phyloP scores from a whole-genome alignment of 371 early-diverging fungal species.

The Coemansia sp. region DNA sequence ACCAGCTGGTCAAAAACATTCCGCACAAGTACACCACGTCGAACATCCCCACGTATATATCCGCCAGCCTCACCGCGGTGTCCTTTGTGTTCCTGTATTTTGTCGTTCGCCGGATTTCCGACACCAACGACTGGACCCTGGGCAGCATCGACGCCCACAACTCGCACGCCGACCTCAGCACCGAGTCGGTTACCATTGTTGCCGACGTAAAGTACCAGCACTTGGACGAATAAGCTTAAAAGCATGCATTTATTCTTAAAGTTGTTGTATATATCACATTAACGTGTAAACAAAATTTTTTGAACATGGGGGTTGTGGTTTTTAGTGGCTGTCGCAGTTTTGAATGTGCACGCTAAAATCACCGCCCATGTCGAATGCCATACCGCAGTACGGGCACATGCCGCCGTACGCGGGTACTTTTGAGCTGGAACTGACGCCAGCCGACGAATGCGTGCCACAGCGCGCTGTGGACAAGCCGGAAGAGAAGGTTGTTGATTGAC shows the following conservation, averaged over 20 bases:
- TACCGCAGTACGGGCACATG: conserved; percentile 20
- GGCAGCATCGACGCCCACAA: conserved; percentile 10
- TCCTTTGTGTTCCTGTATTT: conserved; percentile 25
- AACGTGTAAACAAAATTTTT: not conserved
- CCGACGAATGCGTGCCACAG: too few relatives aligned
- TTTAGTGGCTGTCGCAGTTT: not conserved
- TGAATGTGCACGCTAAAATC: conserved; percentile 9
- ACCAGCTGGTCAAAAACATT: conserved; percentile 13
- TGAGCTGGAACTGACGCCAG: too few relatives aligned
- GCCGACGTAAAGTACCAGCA: conserved; percentile 39
- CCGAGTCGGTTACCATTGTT: conserved; percentile 15
- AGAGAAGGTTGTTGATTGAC: too few relatives aligned
- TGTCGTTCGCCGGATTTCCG: conserved; percentile 34
- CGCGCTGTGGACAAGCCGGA: too few relatives aligned
- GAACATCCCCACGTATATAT: conserved; percentile 20
- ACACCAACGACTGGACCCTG: conserved; percentile 40
- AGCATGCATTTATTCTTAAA: not conserved
- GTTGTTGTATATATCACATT: conserved; percentile 1
- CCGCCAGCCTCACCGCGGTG: conserved; percentile 7
- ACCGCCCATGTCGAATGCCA: not conserved
- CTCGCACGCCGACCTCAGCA: not conserved
- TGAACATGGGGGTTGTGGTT: not conserved
- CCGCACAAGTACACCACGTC: conserved; percentile 3
- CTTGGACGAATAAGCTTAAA: not conserved
- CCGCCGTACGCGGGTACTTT: not conserved